phyloP scores from a whole-genome alignment of 768 basidiomycete species.

The Myochromella boudieri region DNA sequence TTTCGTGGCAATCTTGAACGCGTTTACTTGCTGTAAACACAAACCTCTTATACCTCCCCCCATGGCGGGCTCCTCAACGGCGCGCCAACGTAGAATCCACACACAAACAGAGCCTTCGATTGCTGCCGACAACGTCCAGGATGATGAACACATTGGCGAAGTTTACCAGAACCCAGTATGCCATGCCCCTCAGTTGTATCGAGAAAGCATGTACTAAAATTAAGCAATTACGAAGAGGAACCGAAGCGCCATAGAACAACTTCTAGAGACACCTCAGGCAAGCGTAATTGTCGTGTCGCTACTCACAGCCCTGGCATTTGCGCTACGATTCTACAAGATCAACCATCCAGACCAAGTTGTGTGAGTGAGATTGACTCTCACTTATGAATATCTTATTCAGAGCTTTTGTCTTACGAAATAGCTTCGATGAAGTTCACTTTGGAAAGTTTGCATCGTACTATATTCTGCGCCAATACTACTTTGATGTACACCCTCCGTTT shows the following conservation, averaged over 20 bases:
- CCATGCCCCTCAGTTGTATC: constrained; percentile 4
- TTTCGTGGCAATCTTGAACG: constrained; percentile 15
- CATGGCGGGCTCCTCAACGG: constrained; percentile 20
- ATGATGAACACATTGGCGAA: constrained; percentile 52
- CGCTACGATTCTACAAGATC: constrained; percentile 90
- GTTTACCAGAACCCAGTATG: constrained; percentile 50
- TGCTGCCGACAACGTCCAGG: constrained; percentile 37
- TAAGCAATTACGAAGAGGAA: constrained; percentile 37
- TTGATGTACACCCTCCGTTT: constrained; percentile 98
- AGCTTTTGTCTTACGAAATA: constrained; percentile 25
- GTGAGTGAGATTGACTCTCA: constrained; percentile 44
- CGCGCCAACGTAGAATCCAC: constrained; percentile 17
- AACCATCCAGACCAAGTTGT: constrained; percentile 94
- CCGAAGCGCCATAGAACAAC: constrained; percentile 59
- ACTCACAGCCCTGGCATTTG: constrained; percentile 77
- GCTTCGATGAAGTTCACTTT: constrained; percentile 98
- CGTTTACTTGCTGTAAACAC: neutral
- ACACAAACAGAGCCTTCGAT: constrained; percentile 8
- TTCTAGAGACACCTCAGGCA: constrained; percentile 61
- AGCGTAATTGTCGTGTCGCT: constrained; percentile 61
- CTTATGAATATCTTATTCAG: neutral
- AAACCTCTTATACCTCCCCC: constrained; percentile 6
- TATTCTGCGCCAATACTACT: constrained; percentile 92
- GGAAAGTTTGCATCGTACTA: constrained; percentile 98
- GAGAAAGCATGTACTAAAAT: neutral